A percentile compares a stretch with the other conserved stretches of the same genome.
Conservation (phyloP, 1,284 basidiomycete genomes). For the Marasmius fiardii region DNA sequence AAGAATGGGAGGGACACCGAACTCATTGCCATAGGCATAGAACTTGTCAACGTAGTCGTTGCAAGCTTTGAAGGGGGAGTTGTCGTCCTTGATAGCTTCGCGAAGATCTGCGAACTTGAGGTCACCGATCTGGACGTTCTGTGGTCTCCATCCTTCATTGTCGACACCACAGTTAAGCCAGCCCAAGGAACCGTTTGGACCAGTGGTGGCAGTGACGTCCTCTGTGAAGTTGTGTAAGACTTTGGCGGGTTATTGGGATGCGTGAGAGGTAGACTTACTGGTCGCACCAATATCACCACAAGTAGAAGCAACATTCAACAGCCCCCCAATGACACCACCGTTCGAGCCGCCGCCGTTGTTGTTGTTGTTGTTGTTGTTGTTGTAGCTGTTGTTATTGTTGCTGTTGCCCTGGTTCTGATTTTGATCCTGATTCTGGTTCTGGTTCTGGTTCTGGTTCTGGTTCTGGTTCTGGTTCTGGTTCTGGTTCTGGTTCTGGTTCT, state of each 20-base stretch:
- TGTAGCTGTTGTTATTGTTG: not conserved
- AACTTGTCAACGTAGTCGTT: conserved; percentile 52
- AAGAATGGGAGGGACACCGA: conserved; percentile 64
- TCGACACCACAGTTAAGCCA: conserved; percentile 81
- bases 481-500: not conserved
- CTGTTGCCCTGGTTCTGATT: not conserved
- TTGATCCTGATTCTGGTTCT: not conserved
- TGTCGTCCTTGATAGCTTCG: conserved; percentile 42
- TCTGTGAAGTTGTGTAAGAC: conserved; percentile 28
- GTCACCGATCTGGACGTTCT: conserved; percentile 50
- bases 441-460: not conserved
- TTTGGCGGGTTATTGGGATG: conserved; percentile 3
- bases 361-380: not conserved
- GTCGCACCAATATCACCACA: conserved; percentile 46
- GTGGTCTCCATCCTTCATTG: conserved; percentile 60
- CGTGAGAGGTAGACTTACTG: conserved; percentile 28
- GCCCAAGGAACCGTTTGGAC: conserved; percentile 73
- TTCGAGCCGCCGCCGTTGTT: not conserved
- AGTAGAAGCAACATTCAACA: conserved; percentile 27
- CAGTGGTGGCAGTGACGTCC: conserved; percentile 43
- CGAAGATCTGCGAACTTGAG: conserved; percentile 51
- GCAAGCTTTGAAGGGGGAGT: conserved; percentile 67
- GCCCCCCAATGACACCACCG: conserved; percentile 7
- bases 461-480: not conserved
- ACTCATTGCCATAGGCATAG: conserved; percentile 56